Conservation (phyloP, 225 moss, liverwort and hornwort species). For the Pleurozium schreberi region DNA sequence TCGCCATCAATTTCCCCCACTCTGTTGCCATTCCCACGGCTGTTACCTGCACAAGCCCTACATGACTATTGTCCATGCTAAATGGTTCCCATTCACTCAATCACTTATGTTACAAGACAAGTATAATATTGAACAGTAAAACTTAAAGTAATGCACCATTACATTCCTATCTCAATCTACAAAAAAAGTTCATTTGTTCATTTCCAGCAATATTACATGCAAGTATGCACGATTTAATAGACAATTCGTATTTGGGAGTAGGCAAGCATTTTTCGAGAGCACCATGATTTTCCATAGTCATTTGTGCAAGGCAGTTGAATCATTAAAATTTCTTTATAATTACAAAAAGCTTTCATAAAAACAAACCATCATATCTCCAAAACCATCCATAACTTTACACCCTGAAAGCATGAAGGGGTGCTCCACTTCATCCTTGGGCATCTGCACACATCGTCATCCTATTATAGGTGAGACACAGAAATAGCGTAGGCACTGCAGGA, state of each 20-base stretch:
- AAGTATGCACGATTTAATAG: background rate
- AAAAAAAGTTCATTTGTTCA: background rate
- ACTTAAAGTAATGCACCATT: background rate
- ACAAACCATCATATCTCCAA: constrained; percentile 83
- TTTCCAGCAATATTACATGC: background rate
- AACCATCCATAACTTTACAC: constrained; percentile 85
- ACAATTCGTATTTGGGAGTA: background rate
- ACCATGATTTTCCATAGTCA: background rate
- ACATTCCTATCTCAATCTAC: background rate
- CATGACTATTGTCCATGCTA: constrained; percentile 25
- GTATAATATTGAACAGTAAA: too few species aligned
- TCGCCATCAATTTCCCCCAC: constrained; percentile 96
- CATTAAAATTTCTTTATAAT: background rate
- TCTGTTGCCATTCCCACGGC: constrained; percentile 92
- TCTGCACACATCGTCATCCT: constrained; percentile 26
- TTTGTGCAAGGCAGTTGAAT: background rate
- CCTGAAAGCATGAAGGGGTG: constrained; percentile 79
- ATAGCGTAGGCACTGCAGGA: background rate
- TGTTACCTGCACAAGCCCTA: constrained; percentile 66
- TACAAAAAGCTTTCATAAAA: background rate
- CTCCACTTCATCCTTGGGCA: constrained; percentile 64
- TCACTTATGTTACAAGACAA: background rate
- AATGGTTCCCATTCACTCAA: background rate
- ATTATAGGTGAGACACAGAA: background rate
- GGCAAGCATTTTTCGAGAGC: background rate